Evolutionary conservation across 75 land plant genomes (phyloP), one percentile per base, ranked within the genome.

Genomic region (Cunninghamia lanceolata): DNA sequence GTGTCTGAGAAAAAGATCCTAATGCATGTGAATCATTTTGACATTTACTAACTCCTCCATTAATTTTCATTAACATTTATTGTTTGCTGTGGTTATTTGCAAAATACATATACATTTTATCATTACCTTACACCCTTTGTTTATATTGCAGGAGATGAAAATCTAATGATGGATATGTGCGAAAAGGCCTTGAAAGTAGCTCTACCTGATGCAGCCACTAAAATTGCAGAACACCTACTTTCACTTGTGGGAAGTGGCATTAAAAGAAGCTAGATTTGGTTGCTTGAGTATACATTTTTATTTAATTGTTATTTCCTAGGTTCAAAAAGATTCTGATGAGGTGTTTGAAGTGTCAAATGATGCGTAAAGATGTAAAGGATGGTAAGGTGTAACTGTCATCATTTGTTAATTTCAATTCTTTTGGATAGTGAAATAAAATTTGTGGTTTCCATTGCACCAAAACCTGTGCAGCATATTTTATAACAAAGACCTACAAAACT

Each of bases 171-270:
- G 21, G 90, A 90, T 50, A 88, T 93, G 91, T 75, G 81, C n/a
- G 89, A 91, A 74, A 88, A 85, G 84, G 91, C 93, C 82, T 59
- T 91, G 70, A 87, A 83, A 32, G 86, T 87, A 79, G 90, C 94
- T 42, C 86, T 82, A 52, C 93, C 91, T 16, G 80, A 88, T 77
- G 94, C 94, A 47, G 50, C 93, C 63, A 42, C 86, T 17, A 88
- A 90, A 25, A 93, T 93, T 84, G 94, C 90, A 34, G 79, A 87
- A 76, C 53, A 85, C 77, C 87, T 93, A 71, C 42, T 88, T 82
- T 85, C 89, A 43, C 92, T 91, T 84, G 84, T 88, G n/a, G 14
- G 46, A n/a, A 45, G 50, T 45, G 82, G 82, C 82, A 80, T 11
- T 43, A 45, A 45, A 80, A n/a, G 50, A 42, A 80, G 30, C 40